A percentile compares a stretch with the other conserved stretches of the same genome.
phyloP scores from a whole-genome alignment of 228 moss, liverwort and hornwort species.

The Sphagnum fallax region DNA sequence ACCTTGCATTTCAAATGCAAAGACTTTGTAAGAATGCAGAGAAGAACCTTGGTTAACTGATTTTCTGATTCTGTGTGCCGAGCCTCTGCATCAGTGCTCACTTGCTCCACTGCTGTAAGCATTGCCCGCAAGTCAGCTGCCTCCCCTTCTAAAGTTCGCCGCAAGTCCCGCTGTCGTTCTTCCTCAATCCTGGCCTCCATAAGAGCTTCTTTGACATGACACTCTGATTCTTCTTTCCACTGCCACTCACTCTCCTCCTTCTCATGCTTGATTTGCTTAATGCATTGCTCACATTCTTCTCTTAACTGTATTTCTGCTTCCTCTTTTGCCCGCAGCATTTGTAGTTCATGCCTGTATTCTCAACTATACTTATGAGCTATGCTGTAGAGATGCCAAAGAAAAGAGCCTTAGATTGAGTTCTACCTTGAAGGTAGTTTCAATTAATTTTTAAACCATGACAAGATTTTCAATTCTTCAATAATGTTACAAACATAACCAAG shows the following conservation, averaged over 20 bases:
- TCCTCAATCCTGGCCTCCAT: slow-evolving; percentile 34
- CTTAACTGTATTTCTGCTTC: slow-evolving; percentile 11
- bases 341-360: slow-evolving; percentile 32
- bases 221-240: slow-evolving; percentile 23
- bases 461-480: too few relatives aligned
- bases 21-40: background rate
- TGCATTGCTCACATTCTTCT: slow-evolving; percentile 24
- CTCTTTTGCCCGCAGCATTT: slow-evolving; percentile 21
- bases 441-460: too few relatives aligned
- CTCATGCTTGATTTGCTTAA: slow-evolving; percentile 14
- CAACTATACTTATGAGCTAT: too few relatives aligned
- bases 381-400: too few relatives aligned
- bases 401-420: slow-evolving; percentile 22
- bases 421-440: slow-evolving; percentile 5
- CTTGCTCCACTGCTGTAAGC: slow-evolving; percentile 54
- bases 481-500: too few relatives aligned
- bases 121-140: slow-evolving; percentile 54
- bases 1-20: too few relatives aligned
- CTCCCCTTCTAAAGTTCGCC: slow-evolving; percentile 45
- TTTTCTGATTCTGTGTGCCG: slow-evolving; percentile 37
- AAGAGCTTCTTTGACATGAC: slow-evolving; percentile 36
- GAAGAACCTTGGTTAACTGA: slow-evolving; percentile 48
- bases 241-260: slow-evolving; percentile 31
- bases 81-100: slow-evolving; percentile 41
- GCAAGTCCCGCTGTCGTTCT: slow-evolving; percentile 30